Conservation (phyloP, 1,139 yeast species). For the Diutina siamensis region DNA sequence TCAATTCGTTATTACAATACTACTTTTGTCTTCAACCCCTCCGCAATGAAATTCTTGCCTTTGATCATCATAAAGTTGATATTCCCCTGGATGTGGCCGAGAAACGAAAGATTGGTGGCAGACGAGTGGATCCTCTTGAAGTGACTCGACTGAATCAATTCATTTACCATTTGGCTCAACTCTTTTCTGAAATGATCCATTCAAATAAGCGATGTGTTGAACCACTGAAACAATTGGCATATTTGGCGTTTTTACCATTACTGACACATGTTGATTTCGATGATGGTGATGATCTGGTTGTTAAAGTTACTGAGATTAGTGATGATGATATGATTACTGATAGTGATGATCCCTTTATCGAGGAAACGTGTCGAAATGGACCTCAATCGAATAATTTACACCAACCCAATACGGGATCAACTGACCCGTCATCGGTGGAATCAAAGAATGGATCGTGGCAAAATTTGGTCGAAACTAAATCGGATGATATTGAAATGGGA, state of each 20-base stretch:
- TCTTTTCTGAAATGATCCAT: constrained; percentile 61
- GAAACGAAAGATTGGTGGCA: constrained; percentile 71
- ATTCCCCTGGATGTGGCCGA: constrained; percentile 10
- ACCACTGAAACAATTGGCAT: constrained; percentile 79
- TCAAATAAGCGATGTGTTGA: constrained; percentile 55
- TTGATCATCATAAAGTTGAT: constrained; percentile 17
- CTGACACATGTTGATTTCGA: constrained; percentile 54
- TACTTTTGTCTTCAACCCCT: constrained; percentile 80
- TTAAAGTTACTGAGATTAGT: constrained; percentile 9
- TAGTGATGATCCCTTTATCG: background rate
- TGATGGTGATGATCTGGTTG: constrained; percentile 8
- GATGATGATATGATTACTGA: constrained; percentile 6
- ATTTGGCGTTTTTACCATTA: constrained; percentile 73
- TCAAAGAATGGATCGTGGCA: no score
- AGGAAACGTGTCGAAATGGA: no score
- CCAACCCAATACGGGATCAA: no score
- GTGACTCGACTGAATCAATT: constrained; percentile 75
- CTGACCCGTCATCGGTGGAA: no score
- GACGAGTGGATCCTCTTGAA: constrained; percentile 63
- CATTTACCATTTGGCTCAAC: constrained; percentile 53
- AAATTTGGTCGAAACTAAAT: background rate
- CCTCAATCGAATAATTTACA: no score
- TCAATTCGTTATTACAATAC: constrained; percentile 81
- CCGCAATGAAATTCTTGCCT: constrained; percentile 51
- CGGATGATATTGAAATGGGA: background rate